phyloP scores from a whole-genome alignment of 805 yeast genomes.

The Metschnikowia cubensis region DNA sequence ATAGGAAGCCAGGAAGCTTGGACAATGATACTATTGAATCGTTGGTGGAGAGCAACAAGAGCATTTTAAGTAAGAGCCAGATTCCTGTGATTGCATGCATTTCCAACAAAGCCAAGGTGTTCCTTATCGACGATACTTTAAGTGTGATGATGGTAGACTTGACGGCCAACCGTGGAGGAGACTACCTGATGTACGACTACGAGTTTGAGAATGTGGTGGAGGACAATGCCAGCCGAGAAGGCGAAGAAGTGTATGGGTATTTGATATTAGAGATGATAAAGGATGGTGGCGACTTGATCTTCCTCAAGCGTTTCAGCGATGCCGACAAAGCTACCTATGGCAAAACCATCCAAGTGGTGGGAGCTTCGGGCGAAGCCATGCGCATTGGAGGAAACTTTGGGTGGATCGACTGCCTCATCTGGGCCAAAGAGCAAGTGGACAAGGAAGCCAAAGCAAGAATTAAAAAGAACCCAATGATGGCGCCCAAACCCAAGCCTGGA shows the following conservation, averaged over 20 bases:
- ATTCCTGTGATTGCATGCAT: conserved; percentile 36
- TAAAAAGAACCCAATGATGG: not conserved
- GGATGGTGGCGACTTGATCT: conserved; percentile 50
- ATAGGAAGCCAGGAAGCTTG: conserved; percentile 18
- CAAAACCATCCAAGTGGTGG: conserved; percentile 27
- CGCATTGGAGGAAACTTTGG: conserved; percentile 46
- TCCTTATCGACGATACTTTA: conserved; percentile 33
- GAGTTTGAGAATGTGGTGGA: conserved; percentile 49
- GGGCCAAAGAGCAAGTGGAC: conserved; percentile 52
- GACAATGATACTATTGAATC: conserved; percentile 30
- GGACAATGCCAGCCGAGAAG: conserved; percentile 21
- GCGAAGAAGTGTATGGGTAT: conserved; percentile 53
- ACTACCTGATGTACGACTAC: conserved; percentile 73
- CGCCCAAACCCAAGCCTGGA: not conserved
- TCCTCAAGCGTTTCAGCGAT: conserved; percentile 38
- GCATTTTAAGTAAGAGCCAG: conserved; percentile 19
- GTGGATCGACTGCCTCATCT: conserved; percentile 69
- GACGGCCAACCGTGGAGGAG: conserved; percentile 34
- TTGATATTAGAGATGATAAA: conserved; percentile 59
- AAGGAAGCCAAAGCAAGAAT: conserved; percentile 7
- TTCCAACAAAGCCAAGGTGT: conserved; percentile 39
- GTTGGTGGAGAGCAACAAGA: conserved; percentile 24
- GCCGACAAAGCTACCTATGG: conserved; percentile 31
- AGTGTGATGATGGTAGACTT: conserved; percentile 32
- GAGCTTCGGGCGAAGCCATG: conserved; percentile 24